Evolutionary conservation across 2,329 filamentous ascomycete genomes (phyloP), one percentile per base, ranked within the genome.

Genomic region (Colletotrichum sp.): DNA sequence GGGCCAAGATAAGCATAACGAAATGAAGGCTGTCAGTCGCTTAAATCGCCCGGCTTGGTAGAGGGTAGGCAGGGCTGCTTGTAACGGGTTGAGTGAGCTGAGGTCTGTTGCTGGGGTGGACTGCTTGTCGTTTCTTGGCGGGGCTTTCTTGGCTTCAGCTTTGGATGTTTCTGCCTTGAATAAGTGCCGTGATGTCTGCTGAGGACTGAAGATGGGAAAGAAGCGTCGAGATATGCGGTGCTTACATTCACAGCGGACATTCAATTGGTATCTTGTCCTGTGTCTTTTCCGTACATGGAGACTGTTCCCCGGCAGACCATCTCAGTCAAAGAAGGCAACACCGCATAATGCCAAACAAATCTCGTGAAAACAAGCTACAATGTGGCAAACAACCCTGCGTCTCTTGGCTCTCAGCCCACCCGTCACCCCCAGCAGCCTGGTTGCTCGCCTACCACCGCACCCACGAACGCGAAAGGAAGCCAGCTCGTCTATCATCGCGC

Each of bases 361-460:
- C 44, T 49, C n/a, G 44, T 49, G n/a, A 49, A 49, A 8, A 52
- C n/a, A 52, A 49, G 44, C 10, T 52, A 21, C 44, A 52, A 21
- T 21, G 44, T 52, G 44, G 44, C 44, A 52, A 52, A 52, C 44
- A 21, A 21, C n/a, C 44, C 44, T 52, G n/a, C 44, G 6, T 21
- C 44, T 4, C 44, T 8, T n/a, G 0, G n/a, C 44, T 0, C 44
- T 5, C 44, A 52, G 44, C 44, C 44, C 44, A 21, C 12, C n/a
- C 44, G n/a, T 52, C n/a, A 21, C 44, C n/a, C n/a, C 44, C 4
- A 0, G 44, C 9, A 52, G n/a, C 44, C 44, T 52, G n/a, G 8
- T 0, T 7, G 0, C 39, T n/a, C 18, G 18, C 18, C 18, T 1
- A n/a, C 0, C 5, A 52, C n/a, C 10, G 10, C 2, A 1, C 44